Evolutionary conservation across 2,329 filamentous ascomycete species (phyloP), one percentile per base, ranked within the genome.

Genomic region (Fusarium veterinarium): DNA sequence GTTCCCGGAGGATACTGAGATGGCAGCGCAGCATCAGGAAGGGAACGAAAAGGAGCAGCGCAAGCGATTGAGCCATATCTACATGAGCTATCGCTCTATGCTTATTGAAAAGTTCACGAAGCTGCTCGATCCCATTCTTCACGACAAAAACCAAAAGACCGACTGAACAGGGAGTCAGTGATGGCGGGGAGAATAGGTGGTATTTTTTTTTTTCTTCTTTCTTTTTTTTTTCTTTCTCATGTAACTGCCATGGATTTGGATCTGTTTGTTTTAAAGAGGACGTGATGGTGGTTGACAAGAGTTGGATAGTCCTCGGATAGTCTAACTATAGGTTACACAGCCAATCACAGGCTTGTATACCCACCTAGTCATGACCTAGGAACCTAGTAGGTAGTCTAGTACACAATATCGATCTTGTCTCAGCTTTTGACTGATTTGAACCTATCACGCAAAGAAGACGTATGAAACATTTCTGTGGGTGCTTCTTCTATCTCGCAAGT

Each of bases 81-180:
- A 69, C 52, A 45, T 60, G 52, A 46, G 30, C 46, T 69, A 44
- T 41, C 60, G 66, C 33, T 40, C 70, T 48, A 65, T 69, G 65
- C 67, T 69, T 44, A 8, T 53, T 6, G 25, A 42, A 7, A 60
- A 60, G 28, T 44, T 28, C 41, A 53, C 40, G 12, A 19, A 44
- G 31, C 20, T 44, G 8, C 65, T 69, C 35, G 67, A 69, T 16
- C 67, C 66, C 23, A 41, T 69, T n/a, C 65, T 69, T 28, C 33
- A 45, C 12, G 31, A 14, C 19, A n/a, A 41, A 17, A 20, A 42
- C 30, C 48, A 30, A 45, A 40, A 61, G 44, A 10, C 37, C 48
- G 28, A 44, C 35, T 33, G n/a, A n/a, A 37, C 17, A 14, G 12
- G 20, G 28, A 42, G n/a, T 28, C 30, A 55, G 51, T 30, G 19